Base-by-base conservation (phyloP, 441 rosid species). In the Hypseocharis bilobata region DNA sequence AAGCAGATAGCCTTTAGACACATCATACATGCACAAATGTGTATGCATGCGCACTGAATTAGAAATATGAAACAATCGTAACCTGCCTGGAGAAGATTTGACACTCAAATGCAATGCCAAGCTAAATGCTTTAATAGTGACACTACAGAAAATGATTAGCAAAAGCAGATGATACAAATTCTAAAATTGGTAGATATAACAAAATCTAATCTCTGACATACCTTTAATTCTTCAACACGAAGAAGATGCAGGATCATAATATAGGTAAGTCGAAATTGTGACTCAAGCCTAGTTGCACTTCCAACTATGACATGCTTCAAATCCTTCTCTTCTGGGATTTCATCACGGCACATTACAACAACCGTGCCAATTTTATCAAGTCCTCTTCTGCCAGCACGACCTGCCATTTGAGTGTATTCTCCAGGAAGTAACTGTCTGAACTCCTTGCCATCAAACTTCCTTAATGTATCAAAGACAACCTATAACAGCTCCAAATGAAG, bases 341-440 rank as follows among this genome's bases (percentile, higher is more conserved):
- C 99, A 78, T 93, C 99, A 55, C 94, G 96, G 76, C 97, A 93
- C 96, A 93, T 78, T 70, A 93, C 85, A 63, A 89, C 74, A 69
- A 91, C 96, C 19, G 99, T 93, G 75, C 99, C 99, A 71, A 85
- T 87, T 80, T 83, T 86, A 80, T 93, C 99, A 69, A 93, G 88
- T 67, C 99, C 99, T 76, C 99, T 85, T 81, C 99, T 83, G 63
- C 99, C 99, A 60, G 99, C 99, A 74, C 99, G 99, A 44, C 99
- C 97, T 38, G 97, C 97, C 99, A 93, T 93, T 77, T 93, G 99
- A 78, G 97, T 93, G 83, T 93, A 93, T 79, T 93, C 99, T 68
- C 99, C 99, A 64, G 99, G 89, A 74, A 91, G 94, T 66, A 93
- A 75, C 65, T 70, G 81, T 76, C 97, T 85, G 69, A 85, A 87